Evolutionary conservation across 192 early-diverging fungal species (phyloP), one percentile per base, ranked within the genome.

Genomic region (Pilobolus umbonatus): DNA sequence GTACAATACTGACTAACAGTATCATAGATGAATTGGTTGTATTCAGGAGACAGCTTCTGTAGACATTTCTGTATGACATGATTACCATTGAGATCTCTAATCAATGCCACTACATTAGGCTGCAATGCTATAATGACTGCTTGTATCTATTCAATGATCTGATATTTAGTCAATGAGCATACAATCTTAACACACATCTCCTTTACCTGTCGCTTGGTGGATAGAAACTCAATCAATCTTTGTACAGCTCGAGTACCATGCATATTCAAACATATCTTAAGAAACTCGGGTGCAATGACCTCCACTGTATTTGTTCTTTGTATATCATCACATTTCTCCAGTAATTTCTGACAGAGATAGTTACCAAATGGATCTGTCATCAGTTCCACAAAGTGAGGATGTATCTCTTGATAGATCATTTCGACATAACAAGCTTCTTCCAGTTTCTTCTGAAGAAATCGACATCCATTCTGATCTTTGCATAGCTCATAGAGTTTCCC

Each of bases 361-460:
- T 94, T 94, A 38, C 92, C 92, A 75, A 94, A 94, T 1, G 92
- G 88, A 74, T 94, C 90, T 82, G 87, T 92, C 87, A 93, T 93
- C 26, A 94, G 74, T 57, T 83, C 86, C 25, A 82, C 79, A 71
- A 92, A 87, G 58, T 88, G 83, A 28, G 73, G 75, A 57, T 81
- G 81, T 2, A 88, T 84, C 60, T 94, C 89, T 15, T 78, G 67
- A 69, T 91, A 92, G 43, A 94, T 92, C 24, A 84, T 67, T n/a
- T 76, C 57, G 3, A 87, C 61, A 35, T 86, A 77, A 57, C 75
- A 61, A 6, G 84, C 74, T 30, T 91, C 90, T 52, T 94, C 92
- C 9, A 94, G 69, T 67, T 88, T 85, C 76, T 88, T 88, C 66
- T 94, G 92, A 29, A 94, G 67, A 60, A 84, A 94, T 26, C 92